phyloP scores from a whole-genome alignment of 306 rosid genomes.

The Elaeagnus macrophylla region DNA sequence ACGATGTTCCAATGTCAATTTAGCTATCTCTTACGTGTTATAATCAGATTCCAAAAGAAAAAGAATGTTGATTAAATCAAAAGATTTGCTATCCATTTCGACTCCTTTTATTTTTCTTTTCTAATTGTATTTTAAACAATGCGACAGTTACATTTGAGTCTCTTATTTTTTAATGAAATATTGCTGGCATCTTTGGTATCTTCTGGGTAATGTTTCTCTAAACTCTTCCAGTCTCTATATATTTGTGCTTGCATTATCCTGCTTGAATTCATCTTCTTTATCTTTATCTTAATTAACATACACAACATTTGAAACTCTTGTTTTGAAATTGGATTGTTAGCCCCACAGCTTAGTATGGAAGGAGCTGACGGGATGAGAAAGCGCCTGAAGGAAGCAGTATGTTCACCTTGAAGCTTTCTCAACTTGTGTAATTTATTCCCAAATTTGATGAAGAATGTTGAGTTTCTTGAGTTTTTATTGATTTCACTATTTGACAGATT shows the following conservation, averaged over 20 bases:
- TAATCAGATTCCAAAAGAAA: no score
- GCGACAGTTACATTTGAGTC: no score
- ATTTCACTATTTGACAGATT: constrained; percentile 6
- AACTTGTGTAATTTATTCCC: neutral
- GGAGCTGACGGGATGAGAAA: neutral
- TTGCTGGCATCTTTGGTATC: constrained; percentile 40
- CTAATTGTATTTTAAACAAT: no score
- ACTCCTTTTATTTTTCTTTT: no score
- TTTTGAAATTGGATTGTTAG: neutral
- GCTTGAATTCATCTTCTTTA: neutral
- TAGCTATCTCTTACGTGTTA: no score
- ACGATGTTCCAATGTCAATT: no score
- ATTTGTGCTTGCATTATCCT: neutral
- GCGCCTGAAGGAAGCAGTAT: neutral
- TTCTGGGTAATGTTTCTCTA: constrained; percentile 36
- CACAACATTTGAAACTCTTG: neutral
- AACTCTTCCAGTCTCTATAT: neutral
- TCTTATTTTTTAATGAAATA: no score
- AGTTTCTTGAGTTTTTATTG: neutral
- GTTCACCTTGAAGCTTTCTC: neutral
- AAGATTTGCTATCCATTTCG: no score
- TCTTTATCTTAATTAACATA: no score
- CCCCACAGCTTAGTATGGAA: no score
- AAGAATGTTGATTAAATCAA: no score
- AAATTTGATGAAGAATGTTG: neutral